Conservation (phyloP, 1,284 basidiomycete genomes). For the Apiotrichum siamense region DNA sequence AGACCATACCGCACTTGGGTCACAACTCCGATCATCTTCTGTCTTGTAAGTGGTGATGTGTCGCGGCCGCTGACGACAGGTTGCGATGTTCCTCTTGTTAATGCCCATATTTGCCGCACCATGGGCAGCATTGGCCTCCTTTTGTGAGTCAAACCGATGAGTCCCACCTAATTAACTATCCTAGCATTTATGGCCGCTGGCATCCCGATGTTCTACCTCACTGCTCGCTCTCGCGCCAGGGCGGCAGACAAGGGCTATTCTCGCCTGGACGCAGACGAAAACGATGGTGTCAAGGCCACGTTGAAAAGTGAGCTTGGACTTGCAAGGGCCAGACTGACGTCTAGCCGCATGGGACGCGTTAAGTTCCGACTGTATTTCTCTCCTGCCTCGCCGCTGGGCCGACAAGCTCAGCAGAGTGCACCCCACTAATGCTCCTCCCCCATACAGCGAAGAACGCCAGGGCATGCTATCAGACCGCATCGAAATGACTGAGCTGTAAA, state of each 20-base stretch:
- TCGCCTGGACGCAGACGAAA: constrained; percentile 6
- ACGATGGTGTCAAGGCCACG: constrained; percentile 18
- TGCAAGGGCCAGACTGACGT: neutral
- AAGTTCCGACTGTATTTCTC: constrained; percentile 19
- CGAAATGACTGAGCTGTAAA: constrained; percentile 31
- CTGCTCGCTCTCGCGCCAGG: constrained; percentile 45
- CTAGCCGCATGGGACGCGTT: constrained; percentile 30
- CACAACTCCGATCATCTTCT: constrained; percentile 83
- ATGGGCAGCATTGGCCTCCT: constrained; percentile 73
- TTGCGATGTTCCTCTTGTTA: constrained; percentile 83
- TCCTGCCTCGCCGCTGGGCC: constrained; percentile 12
- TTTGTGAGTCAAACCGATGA: constrained; percentile 55
- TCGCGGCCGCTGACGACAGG: constrained; percentile 48
- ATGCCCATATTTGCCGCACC: constrained; percentile 96
- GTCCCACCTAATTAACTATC: neutral
- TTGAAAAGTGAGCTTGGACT: constrained; percentile 17
- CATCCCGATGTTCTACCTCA: constrained; percentile 77
- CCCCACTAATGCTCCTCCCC: neutral
- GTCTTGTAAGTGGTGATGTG: constrained; percentile 57
- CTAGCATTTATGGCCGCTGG: constrained; percentile 54
- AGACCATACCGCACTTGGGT: constrained; percentile 90
- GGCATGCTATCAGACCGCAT: constrained; percentile 25
- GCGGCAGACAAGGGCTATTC: constrained; percentile 9
- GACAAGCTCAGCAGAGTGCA: neutral
- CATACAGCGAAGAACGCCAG: constrained; percentile 13